Evolutionary conservation across 192 early-diverging fungal genomes (phyloP).

Genomic region (Umbelopsis isabellina): DNA sequence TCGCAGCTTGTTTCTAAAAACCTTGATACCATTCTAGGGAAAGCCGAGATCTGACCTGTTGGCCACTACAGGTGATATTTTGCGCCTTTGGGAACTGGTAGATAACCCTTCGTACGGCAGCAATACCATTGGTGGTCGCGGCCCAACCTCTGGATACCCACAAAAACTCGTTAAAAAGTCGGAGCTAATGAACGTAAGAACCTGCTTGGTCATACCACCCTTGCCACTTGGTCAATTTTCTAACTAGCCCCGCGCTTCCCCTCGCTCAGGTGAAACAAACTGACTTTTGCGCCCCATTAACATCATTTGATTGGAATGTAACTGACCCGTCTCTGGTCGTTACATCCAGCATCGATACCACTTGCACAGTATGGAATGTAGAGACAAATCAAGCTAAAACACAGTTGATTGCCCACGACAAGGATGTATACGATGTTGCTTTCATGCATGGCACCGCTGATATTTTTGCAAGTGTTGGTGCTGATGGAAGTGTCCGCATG

Average conservation of each 20-base stretch:
- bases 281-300: conserved; percentile 88
- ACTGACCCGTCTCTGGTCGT: conserved; percentile 83
- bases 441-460: conserved; percentile 83
- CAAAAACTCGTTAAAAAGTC: conserved; percentile 51
- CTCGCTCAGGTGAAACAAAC: conserved; percentile 53
- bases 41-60: conserved; percentile 68
- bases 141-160: conserved; percentile 17
- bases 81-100: conserved; percentile 87
- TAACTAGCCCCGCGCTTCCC: too few relatives aligned
- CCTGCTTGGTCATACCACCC: background rate
- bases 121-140: conserved; percentile 47
- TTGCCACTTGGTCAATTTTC: background rate
- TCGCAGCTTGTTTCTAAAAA: background rate
- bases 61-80: conserved; percentile 85
- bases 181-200: conserved; percentile 64
- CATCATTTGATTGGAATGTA: conserved; percentile 98
- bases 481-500: conserved; percentile 95
- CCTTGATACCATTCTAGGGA: conserved; percentile 25
- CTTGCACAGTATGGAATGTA: conserved; percentile 99
- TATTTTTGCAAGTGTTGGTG: conserved; percentile 97
- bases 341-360: conserved; percentile 96
- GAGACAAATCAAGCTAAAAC: conserved; percentile 97
- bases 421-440: conserved; percentile 97
- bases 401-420: conserved; percentile 98
- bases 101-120: conserved; percentile 52